Evolutionary conservation across 2,329 filamentous ascomycete species (phyloP).

Genomic region (Leptographium radiaticola): DNA sequence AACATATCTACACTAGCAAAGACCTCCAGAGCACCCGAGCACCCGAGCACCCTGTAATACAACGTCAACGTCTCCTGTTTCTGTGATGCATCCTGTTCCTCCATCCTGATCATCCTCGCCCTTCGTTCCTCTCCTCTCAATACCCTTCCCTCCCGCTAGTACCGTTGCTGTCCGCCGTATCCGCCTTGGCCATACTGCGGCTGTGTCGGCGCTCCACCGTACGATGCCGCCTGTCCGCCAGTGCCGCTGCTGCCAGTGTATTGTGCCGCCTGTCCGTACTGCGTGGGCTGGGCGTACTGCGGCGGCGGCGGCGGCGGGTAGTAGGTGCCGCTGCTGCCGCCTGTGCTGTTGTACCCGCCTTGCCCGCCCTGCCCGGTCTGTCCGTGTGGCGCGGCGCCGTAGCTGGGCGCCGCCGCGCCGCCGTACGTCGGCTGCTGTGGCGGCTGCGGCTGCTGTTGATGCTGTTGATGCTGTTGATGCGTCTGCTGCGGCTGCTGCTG

Average conservation of each 20-base stretch:
- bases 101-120: neutral
- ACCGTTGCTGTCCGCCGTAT: neutral
- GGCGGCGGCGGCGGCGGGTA: neutral
- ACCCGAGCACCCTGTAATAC: too few relatives aligned
- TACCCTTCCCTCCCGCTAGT: neutral
- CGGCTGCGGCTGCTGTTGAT: neutral
- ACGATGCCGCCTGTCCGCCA: neutral
- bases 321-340: neutral
- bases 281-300: conserved; percentile 1
- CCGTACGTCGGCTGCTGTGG: neutral
- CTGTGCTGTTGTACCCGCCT: neutral
- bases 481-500: neutral
- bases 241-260: neutral
- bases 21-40: neutral
- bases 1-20: neutral
- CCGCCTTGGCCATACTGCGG: neutral
- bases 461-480: neutral
- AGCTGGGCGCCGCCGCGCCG: neutral
- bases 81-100: neutral
- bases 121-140: neutral
- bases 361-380: neutral
- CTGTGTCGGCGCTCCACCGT: conserved; percentile 1
- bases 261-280: neutral
- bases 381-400: neutral
- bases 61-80: neutral